Evolutionary conservation across 495 filamentous ascomycete species (phyloP).

Genomic region (Aspergillus taichungensis): DNA sequence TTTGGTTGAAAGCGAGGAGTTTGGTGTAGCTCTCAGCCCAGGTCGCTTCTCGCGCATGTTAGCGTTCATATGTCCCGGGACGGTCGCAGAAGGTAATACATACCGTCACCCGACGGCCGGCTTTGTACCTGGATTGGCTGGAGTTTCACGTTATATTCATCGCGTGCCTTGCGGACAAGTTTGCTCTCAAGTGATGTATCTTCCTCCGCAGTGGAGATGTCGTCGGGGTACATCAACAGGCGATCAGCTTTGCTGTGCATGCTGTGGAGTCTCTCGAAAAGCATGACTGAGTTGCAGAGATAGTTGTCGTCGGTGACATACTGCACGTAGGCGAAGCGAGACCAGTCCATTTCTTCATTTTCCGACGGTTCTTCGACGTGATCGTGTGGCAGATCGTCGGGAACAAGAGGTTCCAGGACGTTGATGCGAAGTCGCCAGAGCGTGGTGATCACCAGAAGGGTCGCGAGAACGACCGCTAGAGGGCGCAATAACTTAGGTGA

Average conservation of each 20-base stretch:
- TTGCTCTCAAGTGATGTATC: slow-evolving; percentile 27
- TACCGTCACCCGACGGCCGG: slow-evolving; percentile 22
- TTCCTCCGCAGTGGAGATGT: slow-evolving; percentile 20
- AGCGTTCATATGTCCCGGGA: slow-evolving; percentile 4
- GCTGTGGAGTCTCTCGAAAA: slow-evolving; percentile 47
- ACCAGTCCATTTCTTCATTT: slow-evolving; percentile 29
- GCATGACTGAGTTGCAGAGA: slow-evolving; percentile 62
- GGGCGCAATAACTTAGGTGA: too few species aligned
- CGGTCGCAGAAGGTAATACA: slow-evolving; percentile 17
- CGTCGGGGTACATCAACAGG: slow-evolving; percentile 49
- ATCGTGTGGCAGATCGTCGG: too few species aligned
- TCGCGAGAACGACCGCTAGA: too few species aligned
- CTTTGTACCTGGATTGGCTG: slow-evolving; percentile 43
- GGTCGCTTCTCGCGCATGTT: slow-evolving; percentile 16
- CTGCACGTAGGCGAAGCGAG: slow-evolving; percentile 50
- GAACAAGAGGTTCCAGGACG: too few species aligned
- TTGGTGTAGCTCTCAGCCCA: slow-evolving; percentile 53
- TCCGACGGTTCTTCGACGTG: too few species aligned
- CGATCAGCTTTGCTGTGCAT: slow-evolving; percentile 49
- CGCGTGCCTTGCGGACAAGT: slow-evolving; percentile 46
- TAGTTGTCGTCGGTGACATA: slow-evolving; percentile 53
- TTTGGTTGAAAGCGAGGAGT: slow-evolving; percentile 56
- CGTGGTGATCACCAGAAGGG: too few species aligned
- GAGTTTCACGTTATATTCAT: slow-evolving; percentile 47
- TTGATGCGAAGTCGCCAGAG: too few species aligned